Conservation (phyloP, 371 early-diverging fungal genomes). For the Apophysomyces elegans region DNA sequence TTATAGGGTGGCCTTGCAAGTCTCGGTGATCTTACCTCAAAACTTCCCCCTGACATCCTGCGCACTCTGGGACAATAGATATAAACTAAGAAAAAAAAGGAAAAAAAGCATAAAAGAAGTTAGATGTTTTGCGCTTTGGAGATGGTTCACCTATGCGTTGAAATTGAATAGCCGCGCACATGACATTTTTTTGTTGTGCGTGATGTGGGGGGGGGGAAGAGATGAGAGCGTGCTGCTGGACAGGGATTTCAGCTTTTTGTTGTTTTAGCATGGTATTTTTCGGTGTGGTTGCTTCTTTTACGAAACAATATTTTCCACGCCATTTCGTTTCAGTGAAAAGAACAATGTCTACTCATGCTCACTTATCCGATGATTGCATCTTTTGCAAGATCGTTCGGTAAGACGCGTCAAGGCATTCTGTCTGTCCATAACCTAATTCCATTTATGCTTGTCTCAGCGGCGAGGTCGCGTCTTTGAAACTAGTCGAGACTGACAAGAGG, state of each 20-base stretch:
- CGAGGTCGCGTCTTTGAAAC: constrained; percentile 81
- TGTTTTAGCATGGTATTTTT: neutral
- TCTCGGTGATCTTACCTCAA: neutral
- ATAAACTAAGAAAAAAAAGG: neutral
- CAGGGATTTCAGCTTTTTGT: constrained; percentile 5
- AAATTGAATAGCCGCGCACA: neutral
- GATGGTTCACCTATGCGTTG: neutral
- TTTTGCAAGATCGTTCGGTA: constrained; percentile 90
- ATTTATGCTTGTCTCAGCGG: constrained; percentile 47
- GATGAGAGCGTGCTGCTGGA: neutral
- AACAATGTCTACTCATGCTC: constrained; percentile 15
- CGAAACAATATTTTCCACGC: neutral
- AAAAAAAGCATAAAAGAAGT: too few species aligned
- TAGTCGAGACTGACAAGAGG: constrained; percentile 83
- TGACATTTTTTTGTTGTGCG: too few species aligned
- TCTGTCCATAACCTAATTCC: neutral
- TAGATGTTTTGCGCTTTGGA: neutral
- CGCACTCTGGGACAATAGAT: neutral
- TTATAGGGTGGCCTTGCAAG: neutral
- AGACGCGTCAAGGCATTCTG: neutral
- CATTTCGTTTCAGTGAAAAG: neutral
- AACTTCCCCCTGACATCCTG: neutral
- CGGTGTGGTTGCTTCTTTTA: neutral
- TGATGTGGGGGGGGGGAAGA: too few species aligned
- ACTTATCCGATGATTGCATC: constrained; percentile 66